Base-by-base conservation (phyloP, 2,329 filamentous ascomycete species). In the Calonectria hongkongensis region DNA sequence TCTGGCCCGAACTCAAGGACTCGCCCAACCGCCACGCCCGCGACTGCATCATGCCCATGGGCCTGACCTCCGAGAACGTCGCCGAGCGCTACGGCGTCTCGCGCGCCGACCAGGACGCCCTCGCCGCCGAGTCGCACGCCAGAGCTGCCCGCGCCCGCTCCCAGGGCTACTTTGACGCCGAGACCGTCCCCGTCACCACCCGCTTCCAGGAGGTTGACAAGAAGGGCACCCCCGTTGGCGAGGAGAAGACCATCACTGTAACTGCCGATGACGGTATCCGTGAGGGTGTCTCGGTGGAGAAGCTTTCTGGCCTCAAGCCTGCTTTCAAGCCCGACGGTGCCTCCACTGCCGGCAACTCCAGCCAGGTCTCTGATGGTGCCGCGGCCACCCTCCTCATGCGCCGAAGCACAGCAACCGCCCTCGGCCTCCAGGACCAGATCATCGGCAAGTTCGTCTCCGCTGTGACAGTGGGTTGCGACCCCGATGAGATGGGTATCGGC, bases 1-100 rank as follows among this genome's bases (percentile, higher is more conserved):
- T 95, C 13, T 98, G 95, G 95, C 92, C 93, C 0, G 92, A 90
- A 65, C 86, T 98, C 73, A 90, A 87, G 78, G 89, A 93, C 1
- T 92, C 89, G 4, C 84, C 86, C 1, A 89, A 90, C 12, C 89
- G 93, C 80, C 92, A 97, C 75, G 94, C 94, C 4, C 87, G 90
- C 50, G 96, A 98, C 82, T 98, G 96, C 83, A 91, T 98, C 82
- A 97, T 98, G 96, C 92, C 93, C 78, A 98, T 98, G 96, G 96
- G 96, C 0, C 85, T 96, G 71, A 98, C 96, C 15, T 93, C 92
- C 6, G 96, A 98, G 87, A 98, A 98, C 79, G 95, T 98, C 0
- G 95, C 96, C 0, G 86, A 88, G 78, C 87, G 95, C 58, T 97
- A 98, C 81, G 90, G 90, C 12, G 91, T 98, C 28, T 89, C 86